Evolutionary conservation across 2,329 filamentous ascomycete species (phyloP).

Genomic region (Diaporthe vaccinii): DNA sequence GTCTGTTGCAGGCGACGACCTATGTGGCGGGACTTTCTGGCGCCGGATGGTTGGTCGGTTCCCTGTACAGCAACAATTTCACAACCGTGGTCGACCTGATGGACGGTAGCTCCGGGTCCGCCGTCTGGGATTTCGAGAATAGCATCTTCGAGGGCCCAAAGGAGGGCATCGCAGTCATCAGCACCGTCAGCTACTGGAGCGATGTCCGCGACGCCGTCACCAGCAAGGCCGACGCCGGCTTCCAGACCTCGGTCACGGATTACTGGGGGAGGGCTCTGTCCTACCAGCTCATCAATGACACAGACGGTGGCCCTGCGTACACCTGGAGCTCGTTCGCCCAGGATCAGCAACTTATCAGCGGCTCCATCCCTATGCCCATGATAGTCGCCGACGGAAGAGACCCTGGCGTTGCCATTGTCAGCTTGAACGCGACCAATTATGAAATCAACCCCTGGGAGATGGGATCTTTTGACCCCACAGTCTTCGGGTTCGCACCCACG

Average conservation of each 20-base stretch:
- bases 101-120: conserved; percentile 52
- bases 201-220: conserved; percentile 70
- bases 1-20: conserved; percentile 83
- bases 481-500: conserved; percentile 71
- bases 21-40: conserved; percentile 87
- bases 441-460: conserved; percentile 78
- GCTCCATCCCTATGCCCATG: conserved; percentile 62
- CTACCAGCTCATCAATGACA: conserved; percentile 85
- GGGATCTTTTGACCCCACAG: conserved; percentile 72
- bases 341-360: conserved; percentile 58
- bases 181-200: conserved; percentile 66
- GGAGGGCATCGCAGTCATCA: conserved; percentile 46
- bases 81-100: conserved; percentile 73
- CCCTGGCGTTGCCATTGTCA: conserved; percentile 58
- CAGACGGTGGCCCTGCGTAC: conserved; percentile 79
- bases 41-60: conserved; percentile 88
- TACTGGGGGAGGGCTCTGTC: conserved; percentile 91
- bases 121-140: conserved; percentile 52
- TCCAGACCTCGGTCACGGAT: conserved; percentile 82
- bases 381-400: conserved; percentile 63
- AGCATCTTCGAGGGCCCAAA: conserved; percentile 53
- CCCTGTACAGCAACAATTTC: conserved; percentile 87
- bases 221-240: conserved; percentile 73
- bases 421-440: conserved; percentile 71
- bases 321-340: conserved; percentile 81